Conservation (phyloP, 139 green algal genomes). For the Volvox reticuliferus region DNA sequence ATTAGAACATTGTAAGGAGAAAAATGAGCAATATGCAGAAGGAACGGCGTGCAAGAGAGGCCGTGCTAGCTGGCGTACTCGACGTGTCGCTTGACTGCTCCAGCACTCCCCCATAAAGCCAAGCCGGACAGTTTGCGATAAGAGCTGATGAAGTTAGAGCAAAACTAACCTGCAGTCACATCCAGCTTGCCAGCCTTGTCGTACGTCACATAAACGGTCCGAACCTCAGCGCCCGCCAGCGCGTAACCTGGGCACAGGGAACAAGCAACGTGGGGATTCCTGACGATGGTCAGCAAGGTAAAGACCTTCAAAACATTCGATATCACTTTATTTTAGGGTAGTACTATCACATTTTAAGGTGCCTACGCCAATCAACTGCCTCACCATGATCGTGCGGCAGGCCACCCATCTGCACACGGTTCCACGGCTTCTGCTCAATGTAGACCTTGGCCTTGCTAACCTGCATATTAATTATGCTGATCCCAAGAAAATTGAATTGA, state of each 20-base stretch:
- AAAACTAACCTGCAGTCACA: constrained; percentile 66
- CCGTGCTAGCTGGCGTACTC: too few species aligned
- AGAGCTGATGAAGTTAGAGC: too few species aligned
- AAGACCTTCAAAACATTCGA: too few species aligned
- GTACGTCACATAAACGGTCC: constrained; percentile 74
- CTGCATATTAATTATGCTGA: constrained; percentile 35
- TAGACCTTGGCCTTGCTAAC: constrained; percentile 88
- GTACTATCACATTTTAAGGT: too few species aligned
- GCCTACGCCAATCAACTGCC: not conserved
- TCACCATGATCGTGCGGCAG: constrained; percentile 85
- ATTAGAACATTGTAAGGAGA: too few species aligned
- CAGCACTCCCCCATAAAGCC: too few species aligned
- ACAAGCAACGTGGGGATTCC: not conserved
- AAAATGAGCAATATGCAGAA: too few species aligned
- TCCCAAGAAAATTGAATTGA: not conserved
- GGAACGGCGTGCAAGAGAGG: too few species aligned
- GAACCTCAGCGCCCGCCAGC: constrained; percentile 68
- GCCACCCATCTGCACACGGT: constrained; percentile 69
- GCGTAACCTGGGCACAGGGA: constrained; percentile 65
- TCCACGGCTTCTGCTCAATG: constrained; percentile 92
- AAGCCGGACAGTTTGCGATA: too few species aligned
- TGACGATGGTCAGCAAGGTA: too few species aligned
- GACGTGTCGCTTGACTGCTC: too few species aligned
- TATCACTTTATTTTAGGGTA: too few species aligned
- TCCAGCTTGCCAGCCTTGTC: constrained; percentile 70